phyloP scores from a whole-genome alignment of 2,329 filamentous ascomycete genomes.

The Claviceps spartinae region DNA sequence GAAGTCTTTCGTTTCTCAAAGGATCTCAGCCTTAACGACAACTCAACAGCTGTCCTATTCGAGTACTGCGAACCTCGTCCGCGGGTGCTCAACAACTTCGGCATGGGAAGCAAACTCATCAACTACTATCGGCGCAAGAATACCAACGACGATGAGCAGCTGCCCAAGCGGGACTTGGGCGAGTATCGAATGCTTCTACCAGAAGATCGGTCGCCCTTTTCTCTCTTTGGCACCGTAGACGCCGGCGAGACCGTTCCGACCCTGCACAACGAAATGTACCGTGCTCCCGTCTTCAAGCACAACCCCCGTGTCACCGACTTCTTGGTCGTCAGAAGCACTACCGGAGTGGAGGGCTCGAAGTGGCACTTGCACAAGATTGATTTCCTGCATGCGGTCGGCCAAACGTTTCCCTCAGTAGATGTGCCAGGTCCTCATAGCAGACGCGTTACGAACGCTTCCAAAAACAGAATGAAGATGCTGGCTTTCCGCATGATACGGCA shows the following conservation, averaged over 20 bases:
- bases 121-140: slow-evolving; percentile 89
- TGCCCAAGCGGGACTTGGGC: slow-evolving; percentile 72
- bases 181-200: slow-evolving; percentile 79
- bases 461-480: slow-evolving; percentile 93
- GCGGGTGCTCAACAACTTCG: slow-evolving; percentile 84
- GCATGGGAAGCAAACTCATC: slow-evolving; percentile 91
- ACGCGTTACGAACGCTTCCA: slow-evolving; percentile 92
- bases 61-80: slow-evolving; percentile 95
- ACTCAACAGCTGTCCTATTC: slow-evolving; percentile 73
- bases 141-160: slow-evolving; percentile 55
- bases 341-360: slow-evolving; percentile 59
- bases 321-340: slow-evolving; percentile 69
- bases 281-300: slow-evolving; percentile 87
- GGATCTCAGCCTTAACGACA: slow-evolving; percentile 77
- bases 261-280: slow-evolving; percentile 89
- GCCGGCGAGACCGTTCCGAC: slow-evolving; percentile 82
- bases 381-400: slow-evolving; percentile 79
- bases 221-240: slow-evolving; percentile 85
- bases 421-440: slow-evolving; percentile 87
- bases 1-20: slow-evolving; percentile 69
- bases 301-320: slow-evolving; percentile 69
- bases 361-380: slow-evolving; percentile 86
- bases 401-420: slow-evolving; percentile 83
- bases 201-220: slow-evolving; percentile 92
- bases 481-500: slow-evolving; percentile 78